Evolutionary conservation across 2,329 filamentous ascomycete species (phyloP).

Genomic region (Phyllachora maydis): DNA sequence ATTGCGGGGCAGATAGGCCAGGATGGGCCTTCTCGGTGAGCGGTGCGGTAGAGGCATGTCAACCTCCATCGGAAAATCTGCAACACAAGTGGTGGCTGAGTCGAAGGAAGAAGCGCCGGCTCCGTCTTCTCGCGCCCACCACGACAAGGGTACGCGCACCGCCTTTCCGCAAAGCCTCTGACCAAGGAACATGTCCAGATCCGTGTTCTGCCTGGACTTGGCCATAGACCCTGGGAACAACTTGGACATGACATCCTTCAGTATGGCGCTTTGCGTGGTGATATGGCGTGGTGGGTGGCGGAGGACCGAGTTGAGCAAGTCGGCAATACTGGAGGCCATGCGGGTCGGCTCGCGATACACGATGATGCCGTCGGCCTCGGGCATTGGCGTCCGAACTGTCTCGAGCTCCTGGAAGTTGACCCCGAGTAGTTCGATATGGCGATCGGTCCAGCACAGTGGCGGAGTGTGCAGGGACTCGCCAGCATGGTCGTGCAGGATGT

Average conservation of each 20-base stretch:
- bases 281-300: no score
- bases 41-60: constrained; percentile 4
- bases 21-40: constrained; percentile 10
- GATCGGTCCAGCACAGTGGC: constrained; percentile 34
- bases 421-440: constrained; percentile 24
- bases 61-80: constrained; percentile 5
- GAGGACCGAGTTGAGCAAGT: constrained; percentile 13
- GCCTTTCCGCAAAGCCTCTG: no score
- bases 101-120: constrained; percentile 11
- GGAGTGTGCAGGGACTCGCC: constrained; percentile 25
- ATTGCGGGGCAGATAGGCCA: constrained; percentile 26
- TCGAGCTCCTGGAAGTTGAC: constrained; percentile 22
- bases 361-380: constrained; percentile 7
- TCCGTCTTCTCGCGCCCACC: constrained; percentile 13
- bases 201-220: no score
- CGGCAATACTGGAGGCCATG: constrained; percentile 21
- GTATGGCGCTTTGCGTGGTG: constrained; percentile 12
- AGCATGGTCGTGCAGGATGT: constrained; percentile 25
- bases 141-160: constrained; percentile 28
- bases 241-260: constrained; percentile 21
- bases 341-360: constrained; percentile 19
- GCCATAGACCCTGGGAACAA: constrained; percentile 17
- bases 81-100: constrained; percentile 6
- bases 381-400: constrained; percentile 18
- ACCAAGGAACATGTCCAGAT: no score